Percentiles rank a stretch among this genome's conserved stretches.
Evolutionary conservation across 2,329 filamentous ascomycete genomes (phyloP).

Genomic region (Claviceps humidiphila): DNA sequence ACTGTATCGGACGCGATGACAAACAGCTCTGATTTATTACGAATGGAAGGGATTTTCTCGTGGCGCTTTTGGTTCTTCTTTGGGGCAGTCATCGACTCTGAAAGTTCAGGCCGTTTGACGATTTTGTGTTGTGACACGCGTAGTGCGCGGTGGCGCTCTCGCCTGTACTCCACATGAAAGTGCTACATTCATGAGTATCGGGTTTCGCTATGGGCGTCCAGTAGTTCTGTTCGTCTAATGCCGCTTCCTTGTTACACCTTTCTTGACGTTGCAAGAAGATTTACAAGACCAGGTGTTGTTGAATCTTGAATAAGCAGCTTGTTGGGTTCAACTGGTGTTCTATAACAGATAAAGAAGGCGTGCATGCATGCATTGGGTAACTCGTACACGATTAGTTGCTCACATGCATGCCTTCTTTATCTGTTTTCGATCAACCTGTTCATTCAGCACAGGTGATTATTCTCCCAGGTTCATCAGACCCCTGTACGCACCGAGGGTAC

Average conservation of each 20-base stretch:
- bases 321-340: too few species aligned
- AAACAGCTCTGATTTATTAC: slow-evolving; percentile 81
- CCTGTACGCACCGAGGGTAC: too few species aligned
- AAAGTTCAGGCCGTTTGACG: background rate
- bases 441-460: too few species aligned
- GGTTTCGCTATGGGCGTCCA: background rate
- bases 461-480: too few species aligned
- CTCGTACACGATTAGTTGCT: too few species aligned
- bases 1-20: slow-evolving; percentile 85
- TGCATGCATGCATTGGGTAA: too few species aligned
- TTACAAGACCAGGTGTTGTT: too few species aligned
- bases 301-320: too few species aligned
- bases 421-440: too few species aligned
- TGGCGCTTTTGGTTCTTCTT: background rate
- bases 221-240: background rate
- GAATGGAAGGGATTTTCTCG: slow-evolving; percentile 21
- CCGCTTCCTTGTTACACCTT: background rate
- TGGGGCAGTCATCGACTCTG: background rate
- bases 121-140: background rate
- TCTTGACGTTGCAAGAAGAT: too few species aligned
- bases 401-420: too few species aligned
- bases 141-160: background rate
- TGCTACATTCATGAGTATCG: background rate
- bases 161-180: background rate
- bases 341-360: too few species aligned